phyloP scores from a whole-genome alignment of 2,329 filamentous ascomycete species.

The Colletotrichum caudatum region DNA sequence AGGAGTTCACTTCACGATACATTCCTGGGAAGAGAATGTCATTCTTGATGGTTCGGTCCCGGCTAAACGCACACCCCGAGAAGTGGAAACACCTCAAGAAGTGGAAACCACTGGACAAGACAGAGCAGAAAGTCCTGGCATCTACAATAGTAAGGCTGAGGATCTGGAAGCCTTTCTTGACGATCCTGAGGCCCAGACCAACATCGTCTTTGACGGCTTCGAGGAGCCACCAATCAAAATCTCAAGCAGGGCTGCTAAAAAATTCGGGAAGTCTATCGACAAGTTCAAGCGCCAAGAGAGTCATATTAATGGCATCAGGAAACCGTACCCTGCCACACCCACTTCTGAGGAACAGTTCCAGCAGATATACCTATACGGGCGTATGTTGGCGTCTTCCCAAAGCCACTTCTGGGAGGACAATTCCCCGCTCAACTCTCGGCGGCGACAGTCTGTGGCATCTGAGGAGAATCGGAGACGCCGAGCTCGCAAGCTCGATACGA shows the following conservation, averaged over 20 bases:
- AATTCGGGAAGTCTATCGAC: background rate
- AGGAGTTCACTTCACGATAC: background rate
- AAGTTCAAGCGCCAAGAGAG: background rate
- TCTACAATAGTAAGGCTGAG: background rate
- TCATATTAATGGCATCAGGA: background rate
- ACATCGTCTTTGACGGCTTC: conserved; percentile 1
- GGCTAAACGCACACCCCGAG: background rate
- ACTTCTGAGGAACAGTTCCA: background rate
- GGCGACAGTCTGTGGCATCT: background rate
- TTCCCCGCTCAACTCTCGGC: background rate
- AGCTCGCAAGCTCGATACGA: background rate
- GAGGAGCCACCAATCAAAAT: background rate
- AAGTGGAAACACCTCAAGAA: background rate
- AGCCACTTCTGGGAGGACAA: background rate
- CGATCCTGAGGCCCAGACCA: background rate
- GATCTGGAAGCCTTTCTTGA: background rate
- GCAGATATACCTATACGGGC: background rate
- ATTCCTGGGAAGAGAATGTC: conserved; percentile 22
- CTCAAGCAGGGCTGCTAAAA: fast-evolving
- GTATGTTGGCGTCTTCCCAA: background rate
- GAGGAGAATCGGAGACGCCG: background rate
- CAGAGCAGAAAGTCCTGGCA: background rate
- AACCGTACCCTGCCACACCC: background rate
- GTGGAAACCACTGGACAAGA: background rate
- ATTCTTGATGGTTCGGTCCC: conserved; percentile 12